phyloP scores from a whole-genome alignment of 225 moss, liverwort and hornwort genomes.

The Asterella californica region DNA sequence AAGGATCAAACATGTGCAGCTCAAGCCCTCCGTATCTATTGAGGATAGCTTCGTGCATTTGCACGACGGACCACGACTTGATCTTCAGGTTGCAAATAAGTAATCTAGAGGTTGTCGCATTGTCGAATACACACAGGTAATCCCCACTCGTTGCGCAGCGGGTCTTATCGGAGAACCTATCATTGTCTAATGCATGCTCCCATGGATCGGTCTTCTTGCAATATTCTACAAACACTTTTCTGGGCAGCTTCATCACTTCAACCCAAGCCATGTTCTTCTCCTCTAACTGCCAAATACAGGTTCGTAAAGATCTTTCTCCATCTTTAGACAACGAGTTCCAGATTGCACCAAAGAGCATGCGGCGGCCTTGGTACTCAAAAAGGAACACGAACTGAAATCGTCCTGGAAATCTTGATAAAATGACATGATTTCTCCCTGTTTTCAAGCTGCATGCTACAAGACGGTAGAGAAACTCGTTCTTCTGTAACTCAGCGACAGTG shows the following conservation, averaged over 20 bases:
- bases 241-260: slow-evolving; percentile 12
- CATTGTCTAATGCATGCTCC: slow-evolving; percentile 5
- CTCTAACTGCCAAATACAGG: slow-evolving; percentile 10
- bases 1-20: slow-evolving; percentile 17
- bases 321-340: slow-evolving; percentile 10
- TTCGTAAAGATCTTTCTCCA: slow-evolving; percentile 11
- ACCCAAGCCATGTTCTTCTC: slow-evolving; percentile 25
- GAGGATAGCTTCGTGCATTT: slow-evolving; percentile 7
- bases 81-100: slow-evolving; percentile 4
- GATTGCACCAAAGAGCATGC: slow-evolving; percentile 16
- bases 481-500: slow-evolving; percentile 4
- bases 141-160: slow-evolving; percentile 7
- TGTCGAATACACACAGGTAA: slow-evolving; percentile 18
- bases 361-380: slow-evolving; percentile 8
- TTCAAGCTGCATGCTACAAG: slow-evolving; percentile 9
- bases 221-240: slow-evolving; percentile 9
- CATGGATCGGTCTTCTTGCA: slow-evolving; percentile 16
- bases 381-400: slow-evolving; percentile 20
- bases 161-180: slow-evolving; percentile 11
- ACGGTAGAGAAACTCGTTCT: slow-evolving; percentile 21
- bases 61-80: slow-evolving; percentile 14
- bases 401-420: slow-evolving; percentile 15
- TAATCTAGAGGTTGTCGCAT: background rate
- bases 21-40: slow-evolving; percentile 21
- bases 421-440: background rate